Evolutionary conservation across 2,329 filamentous ascomycete genomes (phyloP).

Genomic region (Parastagonospora avenae): DNA sequence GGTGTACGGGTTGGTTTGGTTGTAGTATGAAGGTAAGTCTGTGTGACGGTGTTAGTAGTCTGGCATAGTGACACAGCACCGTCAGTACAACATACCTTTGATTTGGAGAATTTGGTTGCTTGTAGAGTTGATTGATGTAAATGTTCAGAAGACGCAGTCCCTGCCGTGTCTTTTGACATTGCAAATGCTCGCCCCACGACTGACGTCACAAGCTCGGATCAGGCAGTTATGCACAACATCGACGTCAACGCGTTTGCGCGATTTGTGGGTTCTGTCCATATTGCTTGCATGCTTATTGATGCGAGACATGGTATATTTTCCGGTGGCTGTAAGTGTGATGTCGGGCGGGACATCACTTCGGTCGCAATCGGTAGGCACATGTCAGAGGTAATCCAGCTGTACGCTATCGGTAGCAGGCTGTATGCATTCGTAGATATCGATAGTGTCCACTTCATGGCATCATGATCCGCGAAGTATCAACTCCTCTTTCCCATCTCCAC

Average conservation of each 20-base stretch:
- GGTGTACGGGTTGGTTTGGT: not conserved
- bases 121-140: not conserved
- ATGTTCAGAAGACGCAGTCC: constrained; percentile 3
- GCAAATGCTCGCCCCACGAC: constrained; percentile 5
- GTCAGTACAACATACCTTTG: not conserved
- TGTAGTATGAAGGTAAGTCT: not conserved
- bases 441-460: not conserved
- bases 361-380: not conserved
- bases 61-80: not conserved
- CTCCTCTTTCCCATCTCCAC: constrained; percentile 75
- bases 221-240: constrained; percentile 19
- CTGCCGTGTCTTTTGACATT: constrained; percentile 4
- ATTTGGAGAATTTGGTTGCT: not conserved
- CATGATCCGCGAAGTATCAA: constrained; percentile 33
- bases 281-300: constrained; percentile 9
- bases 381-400: no score
- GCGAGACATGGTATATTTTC: not conserved
- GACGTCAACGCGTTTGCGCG: constrained; percentile 27
- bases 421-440: not conserved
- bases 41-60: not conserved
- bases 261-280: constrained; percentile 7
- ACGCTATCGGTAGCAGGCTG: no score
- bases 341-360: not conserved
- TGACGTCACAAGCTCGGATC: constrained; percentile 21
- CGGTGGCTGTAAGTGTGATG: constrained; percentile 4